Percentiles rank a stretch among this genome's conserved stretches.
phyloP scores from a whole-genome alignment of 2,329 filamentous ascomycete genomes.

The Fusarium subtropicale region DNA sequence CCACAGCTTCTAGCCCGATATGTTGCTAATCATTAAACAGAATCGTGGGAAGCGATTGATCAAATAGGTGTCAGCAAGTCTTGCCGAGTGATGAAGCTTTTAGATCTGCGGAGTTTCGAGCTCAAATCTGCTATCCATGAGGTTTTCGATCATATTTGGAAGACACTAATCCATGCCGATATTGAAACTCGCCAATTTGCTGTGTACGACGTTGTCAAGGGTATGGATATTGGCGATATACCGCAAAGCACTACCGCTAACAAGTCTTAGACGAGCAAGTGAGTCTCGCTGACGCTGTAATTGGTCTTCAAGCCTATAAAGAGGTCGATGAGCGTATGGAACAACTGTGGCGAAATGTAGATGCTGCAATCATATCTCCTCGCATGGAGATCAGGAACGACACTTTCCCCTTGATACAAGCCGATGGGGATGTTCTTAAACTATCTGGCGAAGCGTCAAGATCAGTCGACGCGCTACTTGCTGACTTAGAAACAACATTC shows the following conservation, averaged over 20 bases:
- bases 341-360: constrained; percentile 71
- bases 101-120: constrained; percentile 73
- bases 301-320: constrained; percentile 69
- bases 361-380: constrained; percentile 69
- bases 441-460: constrained; percentile 58
- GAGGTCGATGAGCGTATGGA: constrained; percentile 70
- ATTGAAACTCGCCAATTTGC: constrained; percentile 64
- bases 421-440: constrained; percentile 57
- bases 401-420: constrained; percentile 55
- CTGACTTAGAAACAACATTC: constrained; percentile 65
- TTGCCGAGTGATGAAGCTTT: constrained; percentile 71
- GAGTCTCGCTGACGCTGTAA: constrained; percentile 65
- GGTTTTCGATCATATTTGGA: constrained; percentile 78
- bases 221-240: constrained; percentile 52
- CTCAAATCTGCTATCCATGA: constrained; percentile 75
- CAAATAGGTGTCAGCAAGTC: constrained; percentile 70
- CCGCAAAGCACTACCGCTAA: constrained; percentile 25
- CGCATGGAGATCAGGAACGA: constrained; percentile 61
- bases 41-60: constrained; percentile 68
- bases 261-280: constrained; percentile 60
- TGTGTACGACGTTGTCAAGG: constrained; percentile 64
- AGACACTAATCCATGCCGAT: constrained; percentile 73
- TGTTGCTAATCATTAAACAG: constrained; percentile 50
- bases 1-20: background rate
- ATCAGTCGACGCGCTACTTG: constrained; percentile 63